Evolutionary conservation across 192 early-diverging fungal genomes (phyloP), one percentile per base, ranked within the genome.

Genomic region (Haplosporangium gracile): DNA sequence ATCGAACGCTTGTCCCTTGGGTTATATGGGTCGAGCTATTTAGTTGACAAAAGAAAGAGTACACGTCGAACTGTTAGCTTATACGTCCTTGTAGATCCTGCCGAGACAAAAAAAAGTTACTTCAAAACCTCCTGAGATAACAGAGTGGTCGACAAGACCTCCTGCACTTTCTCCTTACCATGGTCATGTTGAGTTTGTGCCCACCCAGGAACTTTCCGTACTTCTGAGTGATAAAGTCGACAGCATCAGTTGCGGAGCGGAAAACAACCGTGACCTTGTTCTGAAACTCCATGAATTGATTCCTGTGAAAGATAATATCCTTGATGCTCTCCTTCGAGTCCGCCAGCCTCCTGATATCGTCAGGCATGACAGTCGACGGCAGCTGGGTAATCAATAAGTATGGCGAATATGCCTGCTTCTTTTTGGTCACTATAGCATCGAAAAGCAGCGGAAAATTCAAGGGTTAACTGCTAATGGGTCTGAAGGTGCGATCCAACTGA

Each of bases 201-300:
- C 79, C 79, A 20, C 70, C 34, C 60, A 86, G 49, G 53, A 76
- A 86, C 38, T 86, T 86, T 13, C 84, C 79, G 39, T 86, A 86
- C 43, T 77, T 80, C 24, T 77, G 78, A 9, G 84, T 74, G 10
- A 86, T 73, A 32, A 86, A 86, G 26, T 86, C 84, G 24, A 86
- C 84, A n/a, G 84, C 84, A 39, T 86, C 84, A 11, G 84, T 86
- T 2, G 84, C 84, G 1, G 84, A 86, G 26, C 79, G 78, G 32
- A 86, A 86, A 5, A 86, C 84, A 5, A 86, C 79, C 0, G 84
- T 86, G 32, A 80, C 71, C 42, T 72, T 42, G 34, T 80, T 80
- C 42, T 70, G 78, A 47, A 86, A 86, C 53, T 86, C 79, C 79
- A 86, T 72, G 53, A 49, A 86, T 29, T 68, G 70, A 22, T 86